Conservation (phyloP, 768 basidiomycete genomes). For the Mycena albidolilacea region DNA sequence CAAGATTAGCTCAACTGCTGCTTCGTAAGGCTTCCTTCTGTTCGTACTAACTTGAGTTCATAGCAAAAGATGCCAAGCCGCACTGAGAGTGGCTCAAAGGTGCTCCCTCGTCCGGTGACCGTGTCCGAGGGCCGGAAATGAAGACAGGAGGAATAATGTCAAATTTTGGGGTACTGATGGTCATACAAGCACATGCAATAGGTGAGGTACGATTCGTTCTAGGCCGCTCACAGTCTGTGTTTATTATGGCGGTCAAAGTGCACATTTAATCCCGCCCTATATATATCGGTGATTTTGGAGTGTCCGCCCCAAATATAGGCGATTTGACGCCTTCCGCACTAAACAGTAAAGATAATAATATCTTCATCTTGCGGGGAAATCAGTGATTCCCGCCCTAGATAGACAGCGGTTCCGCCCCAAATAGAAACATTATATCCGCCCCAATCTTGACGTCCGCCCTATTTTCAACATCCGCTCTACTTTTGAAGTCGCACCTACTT, state of each 20-base stretch:
- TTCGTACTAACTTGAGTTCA: too few species aligned
- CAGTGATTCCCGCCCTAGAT: neutral
- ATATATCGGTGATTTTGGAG: too few species aligned
- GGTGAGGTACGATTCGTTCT: neutral
- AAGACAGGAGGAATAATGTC: constrained; percentile 1
- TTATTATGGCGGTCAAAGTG: neutral
- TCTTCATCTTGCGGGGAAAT: neutral
- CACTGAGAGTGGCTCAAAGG: too few species aligned
- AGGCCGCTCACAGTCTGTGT: neutral
- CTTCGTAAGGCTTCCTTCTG: too few species aligned
- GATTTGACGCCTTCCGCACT: neutral
- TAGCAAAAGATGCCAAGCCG: too few species aligned
- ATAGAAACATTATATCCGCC: neutral
- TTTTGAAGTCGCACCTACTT: neutral
- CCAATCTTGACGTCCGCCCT: neutral
- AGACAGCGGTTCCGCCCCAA: neutral
- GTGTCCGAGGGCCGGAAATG: neutral
- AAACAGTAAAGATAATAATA: neutral
- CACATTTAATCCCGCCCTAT: too few species aligned
- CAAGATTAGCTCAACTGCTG: too few species aligned
- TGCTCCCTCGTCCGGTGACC: too few species aligned
- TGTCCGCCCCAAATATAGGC: neutral
- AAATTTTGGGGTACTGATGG: neutral
- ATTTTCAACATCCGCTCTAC: neutral
- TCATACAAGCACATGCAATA: neutral